phyloP scores from a whole-genome alignment of 108 stramenopile species.

The Schizochytrium sp. region DNA sequence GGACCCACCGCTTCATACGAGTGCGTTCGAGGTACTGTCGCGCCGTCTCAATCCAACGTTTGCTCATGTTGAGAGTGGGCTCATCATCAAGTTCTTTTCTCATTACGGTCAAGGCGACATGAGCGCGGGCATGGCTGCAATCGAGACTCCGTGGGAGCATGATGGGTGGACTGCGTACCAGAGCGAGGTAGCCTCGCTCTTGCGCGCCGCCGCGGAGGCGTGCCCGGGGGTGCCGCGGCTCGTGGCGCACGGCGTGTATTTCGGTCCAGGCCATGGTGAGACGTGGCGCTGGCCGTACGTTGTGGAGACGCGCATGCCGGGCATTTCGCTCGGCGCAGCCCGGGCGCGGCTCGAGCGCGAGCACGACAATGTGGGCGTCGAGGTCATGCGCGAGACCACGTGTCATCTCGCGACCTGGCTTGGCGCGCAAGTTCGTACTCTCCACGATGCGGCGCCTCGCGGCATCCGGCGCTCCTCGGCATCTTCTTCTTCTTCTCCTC shows the following conservation, averaged over 20 bases:
- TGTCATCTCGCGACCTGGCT: background rate
- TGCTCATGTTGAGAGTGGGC: background rate
- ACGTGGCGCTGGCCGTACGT: constrained; percentile 7
- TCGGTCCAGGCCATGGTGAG: background rate
- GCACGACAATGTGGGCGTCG: background rate
- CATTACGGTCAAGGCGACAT: background rate
- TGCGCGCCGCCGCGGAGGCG: no score
- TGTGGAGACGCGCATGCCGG: background rate
- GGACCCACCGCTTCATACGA: background rate
- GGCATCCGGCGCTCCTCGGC: no score
- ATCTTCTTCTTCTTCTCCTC: no score
- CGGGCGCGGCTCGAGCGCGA: background rate
- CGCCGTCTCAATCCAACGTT: background rate
- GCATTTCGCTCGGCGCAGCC: background rate
- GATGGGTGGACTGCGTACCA: background rate
- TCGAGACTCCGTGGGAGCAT: background rate
- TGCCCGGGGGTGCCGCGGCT: background rate
- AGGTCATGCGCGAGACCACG: background rate
- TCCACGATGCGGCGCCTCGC: background rate
- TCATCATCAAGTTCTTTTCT: constrained; percentile 13
- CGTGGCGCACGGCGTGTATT: background rate
- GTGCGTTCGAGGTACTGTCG: background rate
- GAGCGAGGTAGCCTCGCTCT: background rate
- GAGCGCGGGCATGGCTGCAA: background rate
- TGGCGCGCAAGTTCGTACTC: background rate